Conservation (phyloP, 2,329 filamentous ascomycete genomes). For the Aureobasidium lini region DNA sequence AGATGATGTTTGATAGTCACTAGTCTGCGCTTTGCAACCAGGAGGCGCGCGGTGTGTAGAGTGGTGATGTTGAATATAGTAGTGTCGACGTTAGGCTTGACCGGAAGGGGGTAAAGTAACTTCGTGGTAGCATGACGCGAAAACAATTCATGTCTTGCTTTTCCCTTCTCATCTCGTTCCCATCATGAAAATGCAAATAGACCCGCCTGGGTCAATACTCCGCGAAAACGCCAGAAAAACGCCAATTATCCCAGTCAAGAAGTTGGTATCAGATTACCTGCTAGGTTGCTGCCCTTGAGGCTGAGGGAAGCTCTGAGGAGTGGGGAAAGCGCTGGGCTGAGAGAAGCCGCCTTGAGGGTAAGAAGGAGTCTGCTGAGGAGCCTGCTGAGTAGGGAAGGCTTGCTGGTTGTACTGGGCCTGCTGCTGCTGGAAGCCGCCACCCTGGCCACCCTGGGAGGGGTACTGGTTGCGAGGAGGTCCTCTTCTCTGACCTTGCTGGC, state of each 20-base stretch:
- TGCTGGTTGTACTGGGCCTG: constrained; percentile 22
- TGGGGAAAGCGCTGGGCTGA: constrained; percentile 5
- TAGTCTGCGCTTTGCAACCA: not conserved
- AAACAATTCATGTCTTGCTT: constrained; percentile 9
- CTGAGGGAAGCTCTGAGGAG: constrained; percentile 4
- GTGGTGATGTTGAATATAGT: constrained; percentile 1
- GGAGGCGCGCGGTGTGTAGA: not conserved
- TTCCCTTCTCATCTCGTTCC: constrained; percentile 1
- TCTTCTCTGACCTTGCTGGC: constrained; percentile 25
- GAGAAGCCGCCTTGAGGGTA: constrained; percentile 13
- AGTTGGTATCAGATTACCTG: not conserved
- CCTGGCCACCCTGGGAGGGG: constrained; percentile 12
- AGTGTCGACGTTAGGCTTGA: not conserved
- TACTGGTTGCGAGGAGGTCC: constrained; percentile 27
- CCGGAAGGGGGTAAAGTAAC: not conserved
- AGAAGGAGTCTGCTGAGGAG: constrained; percentile 21
- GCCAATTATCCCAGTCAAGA: not conserved
- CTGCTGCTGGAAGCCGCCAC: constrained; percentile 18
- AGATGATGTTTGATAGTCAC: not conserved
- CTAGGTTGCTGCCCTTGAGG: constrained; percentile 3
- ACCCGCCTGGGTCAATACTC: not conserved
- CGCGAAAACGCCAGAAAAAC: not conserved
- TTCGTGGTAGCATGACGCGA: constrained; percentile 10
- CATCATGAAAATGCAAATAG: constrained; percentile 7
- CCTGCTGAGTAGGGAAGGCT: constrained; percentile 18